Base-by-base conservation (phyloP, 2,329 filamentous ascomycete genomes). In the Fusarium verticillioides region DNA sequence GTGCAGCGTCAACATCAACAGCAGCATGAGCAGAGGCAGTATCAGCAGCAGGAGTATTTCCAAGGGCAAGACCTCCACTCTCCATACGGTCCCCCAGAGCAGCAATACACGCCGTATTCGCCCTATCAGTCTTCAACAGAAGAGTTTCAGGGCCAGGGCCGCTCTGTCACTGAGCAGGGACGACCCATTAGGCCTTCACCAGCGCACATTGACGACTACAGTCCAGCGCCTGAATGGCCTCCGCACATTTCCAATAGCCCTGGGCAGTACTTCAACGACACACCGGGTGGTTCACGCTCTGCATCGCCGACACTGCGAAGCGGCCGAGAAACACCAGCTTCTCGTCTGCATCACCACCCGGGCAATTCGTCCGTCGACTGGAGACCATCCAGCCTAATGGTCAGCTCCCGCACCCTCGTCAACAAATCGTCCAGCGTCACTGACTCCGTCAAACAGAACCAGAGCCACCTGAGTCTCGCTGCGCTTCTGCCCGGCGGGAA, bases 381-480 rank as follows among this genome's bases (percentile, higher is more conserved):
- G 68, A 72, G 78, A 66, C 77, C 77, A 26, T 78, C 76, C 57
- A 79, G 77, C 65, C 64, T 78, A 46, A 79, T 79, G 75, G 77
- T 75, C 59, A 69, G 70, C 58, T 54, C 62, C 61, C 62, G 60
- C 56, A 60, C 74, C 53, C 58, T 58, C 56, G 72, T 66, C 57
- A 50, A 58, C 66, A 66, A 65, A 49, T 67, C 54, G 37, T 60
- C 66, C 65, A 63, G 60, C 36, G 57, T 71, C 63, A 69, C 75
- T 77, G 68, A 78, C 75, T 62, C 59, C 66, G 56, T 62, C 64
- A 61, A 72, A 63, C 74, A 85, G 83, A 81, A 83, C 66, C 83
- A 84, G 73, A 85, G 84, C 77, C 79, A 84, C 53, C 78, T 83
- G 54, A 85, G 82, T 65, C 78, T 85, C 40, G 79, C 83, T 5